Conservation (phyloP, 495 filamentous ascomycete species). For the Neurospora sp. region DNA sequence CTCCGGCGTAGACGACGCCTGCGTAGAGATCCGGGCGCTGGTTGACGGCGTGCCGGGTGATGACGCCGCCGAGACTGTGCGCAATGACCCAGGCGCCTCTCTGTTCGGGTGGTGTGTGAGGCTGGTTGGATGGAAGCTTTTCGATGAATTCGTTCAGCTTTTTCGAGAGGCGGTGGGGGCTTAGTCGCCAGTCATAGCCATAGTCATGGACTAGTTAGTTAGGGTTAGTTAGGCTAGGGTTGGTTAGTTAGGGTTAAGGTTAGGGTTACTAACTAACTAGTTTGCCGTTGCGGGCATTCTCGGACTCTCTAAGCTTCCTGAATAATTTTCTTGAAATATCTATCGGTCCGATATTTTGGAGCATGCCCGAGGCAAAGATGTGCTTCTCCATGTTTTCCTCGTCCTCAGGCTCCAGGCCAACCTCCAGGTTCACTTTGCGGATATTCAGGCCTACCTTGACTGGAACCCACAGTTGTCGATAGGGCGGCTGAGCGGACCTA, state of each 20-base stretch:
- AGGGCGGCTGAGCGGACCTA: slow-evolving; percentile 70
- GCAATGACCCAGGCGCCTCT: slow-evolving; percentile 75
- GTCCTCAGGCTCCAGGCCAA: slow-evolving; percentile 73
- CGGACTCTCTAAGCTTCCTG: slow-evolving; percentile 61
- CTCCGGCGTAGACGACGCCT: slow-evolving; percentile 56
- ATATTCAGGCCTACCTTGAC: slow-evolving; percentile 91
- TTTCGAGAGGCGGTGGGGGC: slow-evolving; percentile 64
- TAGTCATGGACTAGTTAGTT: slow-evolving; percentile 31
- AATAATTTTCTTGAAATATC: slow-evolving; percentile 79
- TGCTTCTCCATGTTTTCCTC: slow-evolving; percentile 75
- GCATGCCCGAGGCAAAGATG: slow-evolving; percentile 75
- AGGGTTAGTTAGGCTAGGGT: no score
- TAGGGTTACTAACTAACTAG: not conserved
- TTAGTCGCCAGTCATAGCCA: slow-evolving; percentile 92
- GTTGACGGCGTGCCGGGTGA: slow-evolving; percentile 85
- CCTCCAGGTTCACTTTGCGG: slow-evolving; percentile 82
- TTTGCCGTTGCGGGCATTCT: slow-evolving; percentile 59
- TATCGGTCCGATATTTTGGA: slow-evolving; percentile 83
- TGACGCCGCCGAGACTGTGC: slow-evolving; percentile 82
- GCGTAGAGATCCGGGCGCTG: slow-evolving; percentile 77
- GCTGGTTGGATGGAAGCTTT: slow-evolving; percentile 61
- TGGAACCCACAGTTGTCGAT: slow-evolving; percentile 83
- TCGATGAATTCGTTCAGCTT: slow-evolving; percentile 63
- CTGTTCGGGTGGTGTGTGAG: slow-evolving; percentile 32
- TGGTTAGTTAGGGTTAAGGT: no score